These are phyloP conservation scores for Turritis glabra DNA, from an alignment of 345 rosid genomes.

Conservation along the genomic window DNA sequence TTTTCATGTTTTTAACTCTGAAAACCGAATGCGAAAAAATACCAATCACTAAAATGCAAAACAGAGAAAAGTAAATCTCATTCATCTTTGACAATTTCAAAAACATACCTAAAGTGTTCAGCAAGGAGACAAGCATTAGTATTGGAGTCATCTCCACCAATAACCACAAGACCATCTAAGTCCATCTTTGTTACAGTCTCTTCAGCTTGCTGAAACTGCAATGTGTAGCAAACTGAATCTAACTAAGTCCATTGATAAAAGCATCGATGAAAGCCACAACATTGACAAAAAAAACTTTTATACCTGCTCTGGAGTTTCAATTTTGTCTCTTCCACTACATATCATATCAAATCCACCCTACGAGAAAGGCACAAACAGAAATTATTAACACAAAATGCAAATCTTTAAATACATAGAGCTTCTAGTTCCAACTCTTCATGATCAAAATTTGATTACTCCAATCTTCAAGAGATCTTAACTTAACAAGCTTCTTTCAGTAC, in stretches of 20 bases:
- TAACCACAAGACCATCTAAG: constrained; percentile 88
- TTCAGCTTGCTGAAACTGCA: constrained; percentile 93
- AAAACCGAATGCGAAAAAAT: background rate
- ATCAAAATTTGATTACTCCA: background rate
- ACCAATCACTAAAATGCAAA: background rate
- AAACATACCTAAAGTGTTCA: constrained; percentile 75
- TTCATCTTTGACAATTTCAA: background rate
- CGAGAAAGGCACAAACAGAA: constrained; percentile 4
- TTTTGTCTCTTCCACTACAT: constrained; percentile 98
- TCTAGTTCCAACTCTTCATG: background rate
- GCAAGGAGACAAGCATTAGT: constrained; percentile 98
- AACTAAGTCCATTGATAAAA: background rate
- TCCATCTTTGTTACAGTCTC: constrained; percentile 80
- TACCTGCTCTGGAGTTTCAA: constrained; percentile 96
- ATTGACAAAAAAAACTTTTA: background rate
- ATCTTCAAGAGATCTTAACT: background rate
- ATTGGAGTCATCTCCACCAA: constrained; percentile 99
- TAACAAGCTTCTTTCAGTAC: background rate
- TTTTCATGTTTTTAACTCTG: constrained; percentile 81
- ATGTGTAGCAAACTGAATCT: constrained; percentile 19
- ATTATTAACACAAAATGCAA: background rate
- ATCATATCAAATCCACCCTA: constrained; percentile 99
- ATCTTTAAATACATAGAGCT: background rate
- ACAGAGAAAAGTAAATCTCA: background rate
- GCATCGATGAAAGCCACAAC: background rate